Evolutionary conservation across 116 monocot genomes (phyloP).

Genomic region (Papilionanthe hybrid): DNA sequence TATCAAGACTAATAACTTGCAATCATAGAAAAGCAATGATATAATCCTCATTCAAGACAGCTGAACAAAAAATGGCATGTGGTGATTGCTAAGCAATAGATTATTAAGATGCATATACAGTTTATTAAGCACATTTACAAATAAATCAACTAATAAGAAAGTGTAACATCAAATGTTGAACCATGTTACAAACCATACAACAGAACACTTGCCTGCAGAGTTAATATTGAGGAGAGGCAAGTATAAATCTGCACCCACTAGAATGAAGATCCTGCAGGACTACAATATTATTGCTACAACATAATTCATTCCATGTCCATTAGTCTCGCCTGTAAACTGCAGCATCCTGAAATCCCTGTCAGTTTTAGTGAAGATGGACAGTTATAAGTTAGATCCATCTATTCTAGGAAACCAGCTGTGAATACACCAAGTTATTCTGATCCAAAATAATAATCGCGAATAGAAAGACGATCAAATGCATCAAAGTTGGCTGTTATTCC

Average conservation of each 20-base stretch:
- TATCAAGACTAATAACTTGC: no score
- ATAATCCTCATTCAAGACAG: no score
- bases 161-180: background rate
- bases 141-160: background rate
- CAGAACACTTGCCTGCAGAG: background rate
- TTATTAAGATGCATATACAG: background rate
- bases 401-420: background rate
- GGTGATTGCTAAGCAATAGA: no score
- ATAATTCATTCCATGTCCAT: background rate
- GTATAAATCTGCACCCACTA: background rate
- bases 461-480: slow-evolving; percentile 83
- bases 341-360: background rate
- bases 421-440: slow-evolving; percentile 18
- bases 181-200: background rate
- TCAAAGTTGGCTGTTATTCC: slow-evolving; percentile 87
- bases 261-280: background rate
- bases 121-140: slow-evolving; percentile 9
- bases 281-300: background rate
- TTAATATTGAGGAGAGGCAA: background rate
- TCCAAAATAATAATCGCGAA: slow-evolving; percentile 77
- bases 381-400: background rate
- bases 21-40: no score
- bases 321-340: background rate
- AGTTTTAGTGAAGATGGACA: no score
- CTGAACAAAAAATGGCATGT: no score